Percentiles rank a stretch among this genome's conserved stretches.
Conservation (phyloP, 2,329 filamentous ascomycete genomes). For the Penicillium aurantiogriseum region DNA sequence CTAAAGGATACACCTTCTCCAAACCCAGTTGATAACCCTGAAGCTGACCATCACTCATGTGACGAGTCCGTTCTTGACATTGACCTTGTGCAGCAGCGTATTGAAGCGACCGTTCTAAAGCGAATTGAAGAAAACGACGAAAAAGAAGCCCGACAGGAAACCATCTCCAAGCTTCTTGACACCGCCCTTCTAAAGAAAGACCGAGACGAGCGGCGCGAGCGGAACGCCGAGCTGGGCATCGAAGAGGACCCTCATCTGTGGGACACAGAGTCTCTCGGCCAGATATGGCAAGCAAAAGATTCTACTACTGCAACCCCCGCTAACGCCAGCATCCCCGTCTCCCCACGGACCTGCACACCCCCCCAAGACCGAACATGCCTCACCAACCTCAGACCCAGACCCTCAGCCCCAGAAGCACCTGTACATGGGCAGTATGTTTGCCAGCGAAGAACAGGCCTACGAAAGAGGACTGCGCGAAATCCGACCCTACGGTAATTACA, state of each 20-base stretch:
- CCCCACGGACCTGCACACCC: not conserved
- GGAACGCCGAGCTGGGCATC: not conserved
- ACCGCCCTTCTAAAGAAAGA: slow-evolving; percentile 3
- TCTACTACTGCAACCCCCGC: not conserved
- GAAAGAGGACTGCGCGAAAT: not conserved
- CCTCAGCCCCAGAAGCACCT: not conserved
- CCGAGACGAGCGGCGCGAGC: not conserved
- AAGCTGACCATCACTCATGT: not conserved
- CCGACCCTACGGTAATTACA: not conserved
- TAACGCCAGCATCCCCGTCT: not conserved
- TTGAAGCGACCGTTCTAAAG: slow-evolving; percentile 5
- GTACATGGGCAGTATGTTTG: not conserved
- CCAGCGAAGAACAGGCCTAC: not conserved
- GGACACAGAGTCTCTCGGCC: not conserved
- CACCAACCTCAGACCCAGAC: not conserved
- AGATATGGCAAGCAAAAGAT: not conserved
- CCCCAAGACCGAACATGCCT: not conserved
- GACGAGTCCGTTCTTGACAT: not conserved
- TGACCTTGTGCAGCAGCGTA: slow-evolving; percentile 3
- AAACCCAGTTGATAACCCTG: not conserved
- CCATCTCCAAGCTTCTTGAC: slow-evolving; percentile 1
- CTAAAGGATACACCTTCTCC: not conserved
- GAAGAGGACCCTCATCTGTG: slow-evolving; percentile 6
- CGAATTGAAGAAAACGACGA: slow-evolving; percentile 4
- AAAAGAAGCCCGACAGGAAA: not conserved